Base-by-base conservation (phyloP, 805 yeast genomes). In the Candida michaelii region DNA sequence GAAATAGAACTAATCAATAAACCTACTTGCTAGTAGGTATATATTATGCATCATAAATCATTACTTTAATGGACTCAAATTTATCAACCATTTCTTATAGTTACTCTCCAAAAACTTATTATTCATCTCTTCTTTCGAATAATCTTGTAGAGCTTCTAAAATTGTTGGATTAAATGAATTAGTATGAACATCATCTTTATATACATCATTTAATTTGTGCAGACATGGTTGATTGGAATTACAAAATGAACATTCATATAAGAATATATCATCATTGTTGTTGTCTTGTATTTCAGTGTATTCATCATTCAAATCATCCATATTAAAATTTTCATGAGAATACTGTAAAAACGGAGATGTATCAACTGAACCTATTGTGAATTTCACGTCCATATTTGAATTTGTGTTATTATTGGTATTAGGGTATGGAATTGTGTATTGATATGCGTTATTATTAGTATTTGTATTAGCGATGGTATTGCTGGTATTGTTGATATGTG, bases 71-170 rank as follows among this genome's bases (percentile, higher is more conserved):
- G 55, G 53, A 18, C 50, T 30, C 27, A 53, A 38, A 15, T 49
- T 47, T 16, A 56, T 43, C 35, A 59, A 51, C 63, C 63, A 60
- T 43, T 58, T 59, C 39, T 58, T 47, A 40, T 60, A 60, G 42
- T 60, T 60, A 1, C 48, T 30, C 38, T 46, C 50, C 9, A 56
- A 48, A 13, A 53, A 40, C 29, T 54, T 44, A 36, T 53, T 54
- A 31, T 48, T 50, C 30, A 21, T 32, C 9, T 39, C 41, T 5
- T 39, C 42, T 21, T 27, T 43, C 4, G 44, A 40, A 30, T 40
- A 27, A 29, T 44, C 47, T 14, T 44, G 44, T 27, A 44, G 34
- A 13, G 41, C 36, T 19, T 32, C 44, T 12, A 44, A 27, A 6
- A 44, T 36, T 5, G 39, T 35, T 14, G 37, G 9, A 34, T 34